These are phyloP conservation scores for Ophiosphaerella korrae DNA, from an alignment of 2,329 filamentous ascomycete genomes.

Conservation along the genomic window DNA sequence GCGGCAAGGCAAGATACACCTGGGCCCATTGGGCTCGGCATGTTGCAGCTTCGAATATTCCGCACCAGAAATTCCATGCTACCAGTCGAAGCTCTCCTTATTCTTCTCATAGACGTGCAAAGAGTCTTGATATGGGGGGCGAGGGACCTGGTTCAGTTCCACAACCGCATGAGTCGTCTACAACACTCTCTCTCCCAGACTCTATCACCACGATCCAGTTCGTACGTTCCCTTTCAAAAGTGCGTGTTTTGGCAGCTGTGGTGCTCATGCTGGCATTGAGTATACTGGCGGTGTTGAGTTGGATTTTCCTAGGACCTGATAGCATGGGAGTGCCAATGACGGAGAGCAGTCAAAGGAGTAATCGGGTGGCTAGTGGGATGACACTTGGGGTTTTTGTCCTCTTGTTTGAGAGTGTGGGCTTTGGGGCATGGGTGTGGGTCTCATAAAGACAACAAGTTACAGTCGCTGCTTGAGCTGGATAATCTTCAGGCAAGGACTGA, in stretches of 20 bases:
- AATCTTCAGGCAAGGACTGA: neutral
- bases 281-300: conserved; percentile 23
- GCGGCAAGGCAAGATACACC: conserved; percentile 46
- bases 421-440: conserved; percentile 16
- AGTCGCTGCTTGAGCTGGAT: neutral
- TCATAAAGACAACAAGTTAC: neutral
- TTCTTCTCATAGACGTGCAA: conserved; percentile 2
- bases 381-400: conserved; percentile 23
- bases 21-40: conserved; percentile 53
- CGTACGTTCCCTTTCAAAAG: conserved; percentile 23
- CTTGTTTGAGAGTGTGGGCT: conserved; percentile 20
- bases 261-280: conserved; percentile 18
- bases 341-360: conserved; percentile 11
- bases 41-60: conserved; percentile 22
- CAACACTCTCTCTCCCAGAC: conserved; percentile 1
- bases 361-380: conserved; percentile 25
- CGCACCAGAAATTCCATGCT: neutral
- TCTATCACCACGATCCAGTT: conserved; percentile 32
- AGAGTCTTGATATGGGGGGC: conserved; percentile 1
- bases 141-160: neutral
- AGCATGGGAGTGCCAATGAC: conserved; percentile 14
- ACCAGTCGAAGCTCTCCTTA: neutral
- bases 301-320: conserved; percentile 24
- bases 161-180: neutral
- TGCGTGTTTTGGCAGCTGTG: conserved; percentile 20